These are phyloP conservation scores for Penstemon davidsonii DNA, from an alignment of 257 asterid species.

Conservation along the genomic window DNA sequence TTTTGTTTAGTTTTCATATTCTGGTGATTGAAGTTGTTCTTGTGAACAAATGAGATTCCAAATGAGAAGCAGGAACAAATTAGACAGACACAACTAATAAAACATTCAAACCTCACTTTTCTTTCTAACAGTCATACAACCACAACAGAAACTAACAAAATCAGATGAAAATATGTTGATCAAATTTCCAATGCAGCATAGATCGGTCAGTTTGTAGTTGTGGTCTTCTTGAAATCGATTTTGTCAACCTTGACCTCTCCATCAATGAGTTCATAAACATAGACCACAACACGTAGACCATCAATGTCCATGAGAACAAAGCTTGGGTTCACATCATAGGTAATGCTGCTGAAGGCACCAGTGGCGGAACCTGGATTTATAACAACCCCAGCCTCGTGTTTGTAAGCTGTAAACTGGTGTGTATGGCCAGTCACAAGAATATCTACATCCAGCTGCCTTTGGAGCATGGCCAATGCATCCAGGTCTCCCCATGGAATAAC, in stretches of 20 bases:
- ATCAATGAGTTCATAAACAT: conserved; percentile 90
- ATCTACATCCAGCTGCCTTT: conserved; percentile 95
- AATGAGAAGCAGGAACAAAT: too few species aligned
- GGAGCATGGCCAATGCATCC: conserved; percentile 94
- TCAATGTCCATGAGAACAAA: conserved; percentile 97
- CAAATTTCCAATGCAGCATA: conserved; percentile 12
- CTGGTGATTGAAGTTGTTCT: background rate
- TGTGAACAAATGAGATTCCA: background rate
- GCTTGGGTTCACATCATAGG: conserved; percentile 95
- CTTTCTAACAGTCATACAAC: background rate
- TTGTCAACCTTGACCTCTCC: conserved; percentile 99
- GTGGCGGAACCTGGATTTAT: conserved; percentile 98
- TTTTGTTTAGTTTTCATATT: background rate
- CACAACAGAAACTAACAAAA: conserved; percentile 3
- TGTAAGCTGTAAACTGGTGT: conserved; percentile 95
- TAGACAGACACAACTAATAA: background rate
- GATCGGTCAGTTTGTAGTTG: conserved; percentile 37
- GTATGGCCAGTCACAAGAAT: conserved; percentile 94
- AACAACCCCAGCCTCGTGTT: conserved; percentile 97
- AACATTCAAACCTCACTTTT: conserved; percentile 1
- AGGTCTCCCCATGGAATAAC: conserved; percentile 98
- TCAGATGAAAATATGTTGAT: conserved; percentile 2
- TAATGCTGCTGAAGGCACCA: conserved; percentile 95
- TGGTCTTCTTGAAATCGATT: conserved; percentile 95
- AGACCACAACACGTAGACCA: conserved; percentile 90